phyloP scores from a whole-genome alignment of 2,329 filamentous ascomycete species.

The Verticillium alfalfae region DNA sequence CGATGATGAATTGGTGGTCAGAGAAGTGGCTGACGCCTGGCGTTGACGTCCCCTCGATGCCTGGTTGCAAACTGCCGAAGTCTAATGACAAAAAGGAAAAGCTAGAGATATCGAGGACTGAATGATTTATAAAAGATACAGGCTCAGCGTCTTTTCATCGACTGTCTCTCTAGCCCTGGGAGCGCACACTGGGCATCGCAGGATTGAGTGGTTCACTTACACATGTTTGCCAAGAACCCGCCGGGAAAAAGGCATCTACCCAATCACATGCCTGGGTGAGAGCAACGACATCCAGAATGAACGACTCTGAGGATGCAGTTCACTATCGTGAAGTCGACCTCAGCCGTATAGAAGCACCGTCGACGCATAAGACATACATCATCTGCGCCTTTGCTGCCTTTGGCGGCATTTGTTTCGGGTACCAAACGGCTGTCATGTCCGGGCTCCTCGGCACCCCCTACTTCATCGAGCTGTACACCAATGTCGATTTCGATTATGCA shows the following conservation, averaged over 20 bases:
- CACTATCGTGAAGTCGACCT: not conserved
- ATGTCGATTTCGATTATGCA: slow-evolving; percentile 21
- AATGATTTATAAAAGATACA: too few species aligned
- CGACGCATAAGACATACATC: slow-evolving; percentile 53
- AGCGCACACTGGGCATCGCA: not conserved
- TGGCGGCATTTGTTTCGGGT: slow-evolving; percentile 56
- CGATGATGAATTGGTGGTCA: too few species aligned
- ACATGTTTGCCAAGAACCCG: not conserved
- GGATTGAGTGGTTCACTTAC: not conserved
- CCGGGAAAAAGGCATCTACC: not conserved
- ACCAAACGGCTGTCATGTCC: slow-evolving; percentile 53
- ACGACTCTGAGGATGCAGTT: not conserved
- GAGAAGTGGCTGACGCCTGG: too few species aligned
- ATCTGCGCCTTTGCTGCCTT: slow-evolving; percentile 57
- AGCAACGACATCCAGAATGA: not conserved
- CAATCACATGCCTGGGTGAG: not conserved
- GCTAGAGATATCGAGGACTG: too few species aligned
- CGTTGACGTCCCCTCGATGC: too few species aligned
- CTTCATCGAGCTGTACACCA: slow-evolving; percentile 34
- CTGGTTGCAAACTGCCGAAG: too few species aligned
- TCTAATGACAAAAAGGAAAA: too few species aligned
- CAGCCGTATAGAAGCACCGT: slow-evolving; percentile 43
- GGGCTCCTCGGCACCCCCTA: slow-evolving; percentile 33
- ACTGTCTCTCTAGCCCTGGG: too few species aligned
- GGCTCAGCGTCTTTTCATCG: too few species aligned